Conservation (phyloP, 495 filamentous ascomycete species). For the Venustampulla echinocandica region DNA sequence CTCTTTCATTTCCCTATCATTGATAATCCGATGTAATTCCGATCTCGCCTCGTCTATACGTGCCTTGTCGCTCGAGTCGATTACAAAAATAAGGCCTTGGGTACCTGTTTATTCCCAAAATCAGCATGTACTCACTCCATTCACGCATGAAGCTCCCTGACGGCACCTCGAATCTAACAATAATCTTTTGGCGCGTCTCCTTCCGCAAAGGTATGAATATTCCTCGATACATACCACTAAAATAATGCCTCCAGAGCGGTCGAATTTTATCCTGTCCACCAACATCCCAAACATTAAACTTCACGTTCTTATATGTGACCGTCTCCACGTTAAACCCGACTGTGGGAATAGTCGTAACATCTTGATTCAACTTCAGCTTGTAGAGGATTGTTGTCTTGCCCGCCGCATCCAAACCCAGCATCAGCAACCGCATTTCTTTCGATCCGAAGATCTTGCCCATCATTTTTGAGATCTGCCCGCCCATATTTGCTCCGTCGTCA, state of each 20-base stretch:
- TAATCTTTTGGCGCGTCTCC: too few relatives aligned
- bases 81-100: slow-evolving; percentile 95
- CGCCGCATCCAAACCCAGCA: slow-evolving; percentile 95
- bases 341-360: slow-evolving; percentile 97
- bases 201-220: too few relatives aligned
- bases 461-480: slow-evolving; percentile 74
- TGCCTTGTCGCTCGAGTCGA: slow-evolving; percentile 81
- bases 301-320: slow-evolving; percentile 98
- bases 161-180: too few relatives aligned
- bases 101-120: slow-evolving; percentile 49
- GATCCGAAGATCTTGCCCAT: slow-evolving; percentile 98
- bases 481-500: slow-evolving; percentile 48
- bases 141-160: not conserved
- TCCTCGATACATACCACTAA: slow-evolving; percentile 60
- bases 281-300: slow-evolving; percentile 99
- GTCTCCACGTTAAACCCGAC: slow-evolving; percentile 99
- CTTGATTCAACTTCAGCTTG: slow-evolving; percentile 96
- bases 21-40: slow-evolving; percentile 90
- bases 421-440: slow-evolving; percentile 96
- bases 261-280: slow-evolving; percentile 99
- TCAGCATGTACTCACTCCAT: not conserved
- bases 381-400: slow-evolving; percentile 99
- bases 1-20: slow-evolving; percentile 97
- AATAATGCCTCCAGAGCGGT: slow-evolving; percentile 97
- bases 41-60: slow-evolving; percentile 84